Base-by-base conservation (phyloP, 2,329 filamentous ascomycete genomes). In the Phialemoniopsis sp. region DNA sequence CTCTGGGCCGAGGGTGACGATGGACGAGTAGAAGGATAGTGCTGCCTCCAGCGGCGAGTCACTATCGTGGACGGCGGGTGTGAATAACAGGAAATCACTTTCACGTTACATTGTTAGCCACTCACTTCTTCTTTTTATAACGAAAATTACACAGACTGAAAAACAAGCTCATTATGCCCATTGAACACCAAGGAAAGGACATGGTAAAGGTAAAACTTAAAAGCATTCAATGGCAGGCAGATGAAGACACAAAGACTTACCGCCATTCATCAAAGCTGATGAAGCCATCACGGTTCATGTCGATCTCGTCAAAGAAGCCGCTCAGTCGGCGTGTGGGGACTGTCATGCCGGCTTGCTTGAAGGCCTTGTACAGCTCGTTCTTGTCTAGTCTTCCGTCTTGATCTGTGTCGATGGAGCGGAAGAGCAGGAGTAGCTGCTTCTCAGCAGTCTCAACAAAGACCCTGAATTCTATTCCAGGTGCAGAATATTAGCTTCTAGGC, bases 231-330 rank as follows among this genome's bases (percentile, higher is more conserved):
- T n/a, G n/a, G 43, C 43, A 32, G 18, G n/a, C 13, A 16, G 13
- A 16, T 32, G 14, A 29, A 6, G 8, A 26, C 6, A 10, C 10
- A 29, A 38, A n/a, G 42, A 71, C 84, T 65, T 80, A 96, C 91
- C 91, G 84, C 93, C 93, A 97, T 74, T 98, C 93, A 49, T 89
- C 82, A 64, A 95, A 97, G 46, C 76, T 89, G 51, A 97, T 95
- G 47, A 70, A 80, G 35, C 89, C 89, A 60, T 98, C 90, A 51
- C 84, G 78, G 66, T 98, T 91, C 57, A 79, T 76, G 60, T 98
- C 93, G 53, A 98, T 85, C 58, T 95, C 85, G 47, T 78, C 68
- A 58, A 98, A 96, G 68, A 98, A 97, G 46, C 82, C 78, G 47
- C 88, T 78, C 34, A 98, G 68, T 55, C 89, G 86, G 39, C 82